Evolutionary conservation across 2,329 filamentous ascomycete species (phyloP).

Genomic region (Microdochium bolleyi): DNA sequence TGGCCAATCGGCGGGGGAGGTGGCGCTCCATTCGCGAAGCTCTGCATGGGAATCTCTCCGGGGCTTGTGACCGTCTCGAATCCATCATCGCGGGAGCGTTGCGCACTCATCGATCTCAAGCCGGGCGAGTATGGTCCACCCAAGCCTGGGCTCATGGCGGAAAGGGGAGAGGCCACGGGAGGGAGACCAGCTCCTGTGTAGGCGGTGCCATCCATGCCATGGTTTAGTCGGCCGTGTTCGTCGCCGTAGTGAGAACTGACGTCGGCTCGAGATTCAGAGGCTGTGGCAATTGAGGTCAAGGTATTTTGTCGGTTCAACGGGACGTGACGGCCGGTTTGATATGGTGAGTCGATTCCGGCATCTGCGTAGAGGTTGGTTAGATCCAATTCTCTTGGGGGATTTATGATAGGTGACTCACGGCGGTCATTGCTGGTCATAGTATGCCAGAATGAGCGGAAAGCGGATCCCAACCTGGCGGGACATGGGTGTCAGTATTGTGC

Average conservation of each 20-base stretch:
- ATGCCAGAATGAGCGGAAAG: slow-evolving; percentile 93
- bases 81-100: slow-evolving; percentile 53
- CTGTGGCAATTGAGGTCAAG: slow-evolving; percentile 82
- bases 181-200: slow-evolving; percentile 45
- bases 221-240: slow-evolving; percentile 49
- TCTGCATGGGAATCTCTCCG: slow-evolving; percentile 93
- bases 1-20: slow-evolving; percentile 81
- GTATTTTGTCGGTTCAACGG: slow-evolving; percentile 76
- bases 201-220: slow-evolving; percentile 47
- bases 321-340: slow-evolving; percentile 83
- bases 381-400: slow-evolving; percentile 11
- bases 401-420: slow-evolving; percentile 37
- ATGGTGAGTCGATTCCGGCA: slow-evolving; percentile 87
- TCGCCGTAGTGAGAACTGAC: slow-evolving; percentile 73
- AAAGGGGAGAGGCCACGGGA: slow-evolving; percentile 30
- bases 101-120: slow-evolving; percentile 69
- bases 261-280: slow-evolving; percentile 80
- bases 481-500: background rate
- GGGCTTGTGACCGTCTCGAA: slow-evolving; percentile 61
- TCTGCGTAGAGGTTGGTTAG: slow-evolving; percentile 50
- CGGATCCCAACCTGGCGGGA: slow-evolving; percentile 50
- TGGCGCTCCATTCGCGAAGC: slow-evolving; percentile 84
- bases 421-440: slow-evolving; percentile 68
- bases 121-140: slow-evolving; percentile 81
- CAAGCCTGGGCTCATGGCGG: slow-evolving; percentile 46